Evolutionary conservation across 2,329 filamentous ascomycete genomes (phyloP).

Genomic region (Cercospora zeae-maydis): DNA sequence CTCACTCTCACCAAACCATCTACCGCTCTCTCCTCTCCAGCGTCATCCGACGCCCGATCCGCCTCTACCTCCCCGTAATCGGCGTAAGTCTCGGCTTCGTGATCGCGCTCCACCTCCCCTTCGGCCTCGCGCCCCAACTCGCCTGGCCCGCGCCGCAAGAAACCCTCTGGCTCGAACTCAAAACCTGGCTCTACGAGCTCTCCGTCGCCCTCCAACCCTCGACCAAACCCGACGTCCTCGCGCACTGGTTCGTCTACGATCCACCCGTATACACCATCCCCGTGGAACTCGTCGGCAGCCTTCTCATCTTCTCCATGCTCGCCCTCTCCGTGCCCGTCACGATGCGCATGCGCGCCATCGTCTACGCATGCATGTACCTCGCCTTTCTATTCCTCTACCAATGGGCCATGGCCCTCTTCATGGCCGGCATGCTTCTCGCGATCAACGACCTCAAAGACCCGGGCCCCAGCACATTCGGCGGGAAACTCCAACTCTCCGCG

Average conservation of each 20-base stretch:
- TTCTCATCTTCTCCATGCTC: constrained; percentile 22
- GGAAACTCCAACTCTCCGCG: neutral
- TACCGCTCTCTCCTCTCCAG: constrained; percentile 13
- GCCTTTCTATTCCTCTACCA: constrained; percentile 15
- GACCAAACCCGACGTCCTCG: constrained; percentile 18
- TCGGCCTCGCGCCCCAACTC: constrained; percentile 21
- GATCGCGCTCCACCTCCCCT: constrained; percentile 19
- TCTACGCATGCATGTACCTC: constrained; percentile 10
- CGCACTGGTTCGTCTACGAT: constrained; percentile 23
- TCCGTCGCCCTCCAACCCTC: constrained; percentile 2
- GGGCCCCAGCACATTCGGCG: neutral
- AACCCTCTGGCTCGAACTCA: constrained; percentile 15
- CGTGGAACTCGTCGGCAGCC: constrained; percentile 23
- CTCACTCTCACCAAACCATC: neutral
- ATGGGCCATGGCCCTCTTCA: constrained; percentile 22
- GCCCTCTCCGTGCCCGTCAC: constrained; percentile 6
- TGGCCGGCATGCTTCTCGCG: constrained; percentile 20
- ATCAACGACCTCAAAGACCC: constrained; percentile 15
- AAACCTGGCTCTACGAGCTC: constrained; percentile 13
- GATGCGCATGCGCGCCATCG: constrained; percentile 8
- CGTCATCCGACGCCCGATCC: constrained; percentile 18
- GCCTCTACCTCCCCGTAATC: constrained; percentile 21
- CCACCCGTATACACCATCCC: constrained; percentile 28
- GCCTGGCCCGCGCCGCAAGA: constrained; percentile 20
- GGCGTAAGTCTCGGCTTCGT: constrained; percentile 20